phyloP scores from a whole-genome alignment of 2,329 filamentous ascomycete genomes.

The Zasmidium angulare region DNA sequence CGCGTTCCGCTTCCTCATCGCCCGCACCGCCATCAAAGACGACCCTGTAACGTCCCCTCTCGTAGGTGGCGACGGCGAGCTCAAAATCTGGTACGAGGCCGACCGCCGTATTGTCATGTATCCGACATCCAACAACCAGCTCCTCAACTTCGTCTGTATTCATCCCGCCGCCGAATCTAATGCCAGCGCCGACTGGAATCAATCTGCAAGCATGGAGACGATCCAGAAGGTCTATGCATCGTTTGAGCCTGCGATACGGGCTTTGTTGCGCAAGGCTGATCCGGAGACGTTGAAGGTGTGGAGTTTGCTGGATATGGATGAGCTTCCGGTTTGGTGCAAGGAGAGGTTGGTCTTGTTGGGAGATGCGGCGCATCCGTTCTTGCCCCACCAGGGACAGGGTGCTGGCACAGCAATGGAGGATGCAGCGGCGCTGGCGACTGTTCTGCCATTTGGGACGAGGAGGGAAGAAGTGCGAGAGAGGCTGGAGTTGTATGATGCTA shows the following conservation, averaged over 20 bases:
- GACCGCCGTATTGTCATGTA: conserved; percentile 51
- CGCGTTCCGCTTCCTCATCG: conserved; percentile 58
- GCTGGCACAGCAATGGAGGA: conserved; percentile 68
- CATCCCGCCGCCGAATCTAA: conserved; percentile 35
- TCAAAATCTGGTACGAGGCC: conserved; percentile 45
- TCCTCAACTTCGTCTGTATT: conserved; percentile 49
- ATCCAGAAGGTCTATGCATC: conserved; percentile 43
- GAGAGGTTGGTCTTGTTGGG: conserved; percentile 59
- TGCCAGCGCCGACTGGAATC: conserved; percentile 36
- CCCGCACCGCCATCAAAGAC: conserved; percentile 43
- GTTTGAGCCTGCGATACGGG: conserved; percentile 38
- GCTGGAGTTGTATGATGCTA: conserved; percentile 57
- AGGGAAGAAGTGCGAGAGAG: conserved; percentile 53
- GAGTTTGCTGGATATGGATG: conserved; percentile 63
- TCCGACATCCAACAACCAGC: conserved; percentile 47
- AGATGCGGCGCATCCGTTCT: conserved; percentile 68
- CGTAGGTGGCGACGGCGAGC: conserved; percentile 35
- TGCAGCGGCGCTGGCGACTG: conserved; percentile 56
- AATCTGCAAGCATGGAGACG: conserved; percentile 36
- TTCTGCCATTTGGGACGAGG: conserved; percentile 52
- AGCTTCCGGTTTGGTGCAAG: conserved; percentile 56
- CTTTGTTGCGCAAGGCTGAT: conserved; percentile 41
- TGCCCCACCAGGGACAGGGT: conserved; percentile 62
- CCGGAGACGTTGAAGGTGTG: conserved; percentile 52
- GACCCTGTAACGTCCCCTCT: conserved; percentile 41